Percentiles rank a stretch among this genome's conserved stretches.
These are phyloP conservation scores for Didymella pomorum DNA, from an alignment of 2,329 filamentous ascomycete species.

Conservation along the genomic window DNA sequence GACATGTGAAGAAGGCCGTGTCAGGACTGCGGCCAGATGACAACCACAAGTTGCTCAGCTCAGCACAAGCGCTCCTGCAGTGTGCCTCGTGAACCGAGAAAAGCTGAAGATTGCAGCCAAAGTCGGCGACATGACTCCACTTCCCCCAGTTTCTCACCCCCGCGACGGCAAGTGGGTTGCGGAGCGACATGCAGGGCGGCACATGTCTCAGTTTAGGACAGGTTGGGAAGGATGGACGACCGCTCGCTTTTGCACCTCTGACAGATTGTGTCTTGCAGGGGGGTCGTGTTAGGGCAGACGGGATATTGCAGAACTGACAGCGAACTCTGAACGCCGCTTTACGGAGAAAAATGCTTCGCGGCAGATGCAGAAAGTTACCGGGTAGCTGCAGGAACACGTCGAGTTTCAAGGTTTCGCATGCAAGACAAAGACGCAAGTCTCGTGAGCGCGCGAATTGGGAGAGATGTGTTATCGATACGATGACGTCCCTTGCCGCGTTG, in stretches of 20 bases:
- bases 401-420: constrained; percentile 11
- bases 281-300: constrained; percentile 9
- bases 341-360: constrained; percentile 1
- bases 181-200: constrained; percentile 13
- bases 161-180: constrained; percentile 8
- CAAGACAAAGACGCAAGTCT: constrained; percentile 13
- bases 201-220: constrained; percentile 12
- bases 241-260: background rate
- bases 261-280: constrained; percentile 5
- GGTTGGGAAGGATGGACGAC: constrained; percentile 3
- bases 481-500: constrained; percentile 24
- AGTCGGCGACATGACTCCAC: constrained; percentile 24
- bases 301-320: background rate
- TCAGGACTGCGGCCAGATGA: constrained; percentile 11
- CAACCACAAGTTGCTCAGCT: constrained; percentile 11
- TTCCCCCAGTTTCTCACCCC: constrained; percentile 16
- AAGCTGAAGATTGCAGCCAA: constrained; percentile 12
- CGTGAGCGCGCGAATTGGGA: constrained; percentile 16
- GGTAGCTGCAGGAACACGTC: constrained; percentile 22
- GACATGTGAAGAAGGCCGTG: constrained; percentile 23
- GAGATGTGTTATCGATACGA: constrained; percentile 26
- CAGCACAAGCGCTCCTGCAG: constrained; percentile 21
- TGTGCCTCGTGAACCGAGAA: constrained; percentile 26
- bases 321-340: constrained; percentile 2
- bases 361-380: constrained; percentile 7